Base-by-base conservation (phyloP, 1,139 yeast genomes). In the Saccharomyces hybrid region DNA sequence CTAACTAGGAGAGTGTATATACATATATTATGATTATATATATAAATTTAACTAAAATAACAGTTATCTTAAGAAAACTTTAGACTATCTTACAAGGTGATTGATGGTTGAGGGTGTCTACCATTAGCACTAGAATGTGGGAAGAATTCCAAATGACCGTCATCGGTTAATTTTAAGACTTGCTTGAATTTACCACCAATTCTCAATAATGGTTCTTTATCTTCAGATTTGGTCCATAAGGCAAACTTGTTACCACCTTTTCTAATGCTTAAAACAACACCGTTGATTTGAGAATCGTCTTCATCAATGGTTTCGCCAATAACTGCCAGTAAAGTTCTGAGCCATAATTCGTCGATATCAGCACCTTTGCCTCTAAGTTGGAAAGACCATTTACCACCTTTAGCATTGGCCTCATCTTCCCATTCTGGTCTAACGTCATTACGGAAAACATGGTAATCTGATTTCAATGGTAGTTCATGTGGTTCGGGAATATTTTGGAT, bases 381-480 rank as follows among this genome's bases (percentile, higher is more conserved):
- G 75, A 82, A 88, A 47, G 88, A 80, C 97, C 97, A 93, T 75
- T 88, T 89, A 67, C 99, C 99, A 70, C 99, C 99, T 64, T 84
- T 79, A 59, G 90, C 74, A 75, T 95, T 95, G 63, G 83, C 81
- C 54, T 76, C 78, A 74, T 93, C 98, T 78, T 93, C 99, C 99
- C 99, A 93, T 78, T 93, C 98, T 55, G 99, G 99, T 73, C 90
- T 87, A 66, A 95, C 84, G 55, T 93, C 97, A 70, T 87, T 88
- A 75, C 93, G 88, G 79, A 95, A 93, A 70, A 93, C 82, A 72
- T 95, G 97, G 76, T 93, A 93, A 73, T 95, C 99, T 13, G 97
- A 88, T 74, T 86, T 88, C 66, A 86, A 73, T 61, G 98, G 98
- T 69, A 93, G 80, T 70, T 90, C 97, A 62, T 84, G 82, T 54